Base-by-base conservation (phyloP, 805 yeast species). In the Grigorovia jiainica region DNA sequence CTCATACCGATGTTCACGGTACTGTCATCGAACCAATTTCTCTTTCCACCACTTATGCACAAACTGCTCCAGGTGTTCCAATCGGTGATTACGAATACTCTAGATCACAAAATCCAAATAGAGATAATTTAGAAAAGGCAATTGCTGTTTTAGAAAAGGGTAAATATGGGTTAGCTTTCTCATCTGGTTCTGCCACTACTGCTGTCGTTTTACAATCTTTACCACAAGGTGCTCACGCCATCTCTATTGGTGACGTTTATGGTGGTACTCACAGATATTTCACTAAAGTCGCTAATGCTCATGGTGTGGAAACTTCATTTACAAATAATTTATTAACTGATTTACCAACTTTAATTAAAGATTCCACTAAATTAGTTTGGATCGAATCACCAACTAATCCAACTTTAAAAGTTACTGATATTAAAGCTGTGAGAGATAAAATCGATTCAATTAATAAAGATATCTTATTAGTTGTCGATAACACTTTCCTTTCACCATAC, bases 241-340 rank as follows among this genome's bases (percentile, higher is more conserved):
- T 85, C 39, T 78, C 87, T 37, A 78, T 84, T 55, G 87, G 84
- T 53, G 95, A 85, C 55, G 95, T 85, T 37, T 85, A 85, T 64
- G 95, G 95, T 47, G 95, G 95, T 54, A 85, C 95, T 44, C 92
- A 85, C 69, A 73, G 95, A 64, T 85, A 86, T 65, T 85, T 85
- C 72, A 80, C 95, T 59, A 75, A 82, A 61, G 95, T 85, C 38
- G 95, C 90, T 46, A 69, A 70, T 57, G 74, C 85, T 37, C 92
- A 84, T 60, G 90, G 90, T 44, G 82, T 83, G 43, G 71, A 68
- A 42, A 73, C 82, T 36, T 64, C 77, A 15, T 85, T 86, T 64
- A 78, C 87, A 38, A 75, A 73, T 50, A 72, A 81, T 60, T 68
- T 85, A 53, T 72, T 71, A 46, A 55, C 62, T 23, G 89, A 85